Conservation (phyloP, 2,329 filamentous ascomycete genomes). For the Cercospora brassicicola region DNA sequence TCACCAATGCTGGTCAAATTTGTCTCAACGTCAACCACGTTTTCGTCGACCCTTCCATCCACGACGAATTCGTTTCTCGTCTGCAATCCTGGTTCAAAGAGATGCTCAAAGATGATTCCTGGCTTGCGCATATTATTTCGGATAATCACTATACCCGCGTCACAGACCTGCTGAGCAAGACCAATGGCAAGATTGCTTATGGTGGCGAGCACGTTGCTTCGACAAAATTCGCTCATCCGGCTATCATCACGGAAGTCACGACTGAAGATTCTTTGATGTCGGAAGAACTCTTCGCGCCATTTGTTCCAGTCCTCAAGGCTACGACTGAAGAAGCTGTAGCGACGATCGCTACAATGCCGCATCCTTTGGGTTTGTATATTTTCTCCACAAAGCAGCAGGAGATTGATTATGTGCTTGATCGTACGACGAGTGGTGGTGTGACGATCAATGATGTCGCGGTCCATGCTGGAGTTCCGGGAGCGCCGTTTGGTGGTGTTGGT, state of each 20-base stretch:
- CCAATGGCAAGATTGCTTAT: slow-evolving; percentile 76
- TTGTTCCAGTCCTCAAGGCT: slow-evolving; percentile 76
- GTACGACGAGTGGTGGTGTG: slow-evolving; percentile 49
- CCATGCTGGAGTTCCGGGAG: slow-evolving; percentile 64
- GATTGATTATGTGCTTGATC: slow-evolving; percentile 58
- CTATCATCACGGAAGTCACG: slow-evolving; percentile 73
- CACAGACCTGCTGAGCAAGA: slow-evolving; percentile 80
- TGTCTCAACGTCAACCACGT: slow-evolving; percentile 90
- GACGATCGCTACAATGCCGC: slow-evolving; percentile 74
- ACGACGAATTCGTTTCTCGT: slow-evolving; percentile 69
- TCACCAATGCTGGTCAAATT: slow-evolving; percentile 78
- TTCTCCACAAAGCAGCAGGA: slow-evolving; percentile 74
- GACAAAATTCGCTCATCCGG: slow-evolving; percentile 81
- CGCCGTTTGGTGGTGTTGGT: slow-evolving; percentile 79
- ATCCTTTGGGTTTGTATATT: slow-evolving; percentile 75
- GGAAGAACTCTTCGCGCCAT: slow-evolving; percentile 84
- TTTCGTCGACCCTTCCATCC: slow-evolving; percentile 70
- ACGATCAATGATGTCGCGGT: slow-evolving; percentile 59
- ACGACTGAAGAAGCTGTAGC: slow-evolving; percentile 74
- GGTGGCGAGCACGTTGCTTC: slow-evolving; percentile 78
- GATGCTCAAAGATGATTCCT: slow-evolving; percentile 74
- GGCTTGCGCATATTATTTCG: slow-evolving; percentile 78
- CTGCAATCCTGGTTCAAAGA: slow-evolving; percentile 68
- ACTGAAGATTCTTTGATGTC: slow-evolving; percentile 71
- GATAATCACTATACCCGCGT: slow-evolving; percentile 72